Conservation (phyloP, 805 yeast species). For the Starmera dryadoides region DNA sequence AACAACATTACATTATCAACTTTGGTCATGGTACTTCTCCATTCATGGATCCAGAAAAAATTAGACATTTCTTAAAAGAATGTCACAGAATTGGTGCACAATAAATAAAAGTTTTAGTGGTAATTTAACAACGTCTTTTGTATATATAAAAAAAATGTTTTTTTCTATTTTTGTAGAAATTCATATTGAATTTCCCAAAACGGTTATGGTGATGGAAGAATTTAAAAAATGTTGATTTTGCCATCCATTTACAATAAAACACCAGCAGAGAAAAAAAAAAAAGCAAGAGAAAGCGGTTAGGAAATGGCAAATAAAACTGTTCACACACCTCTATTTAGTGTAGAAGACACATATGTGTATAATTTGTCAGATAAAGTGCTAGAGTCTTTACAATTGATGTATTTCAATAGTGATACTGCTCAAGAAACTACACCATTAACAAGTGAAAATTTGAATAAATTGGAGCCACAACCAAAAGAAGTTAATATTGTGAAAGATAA, state of each 20-base stretch:
- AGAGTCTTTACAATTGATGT: constrained; percentile 41
- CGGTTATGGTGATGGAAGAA: no score
- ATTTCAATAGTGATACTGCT: constrained; percentile 45
- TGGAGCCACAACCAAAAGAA: constrained; percentile 2
- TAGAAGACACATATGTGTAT: constrained; percentile 42
- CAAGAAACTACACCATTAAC: constrained; percentile 23
- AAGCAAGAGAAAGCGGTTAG: no score
- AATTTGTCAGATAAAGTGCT: constrained; percentile 33
- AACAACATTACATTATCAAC: constrained; percentile 84
- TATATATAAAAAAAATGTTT: no score
- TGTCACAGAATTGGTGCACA: constrained; percentile 71
- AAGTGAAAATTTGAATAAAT: constrained; percentile 11
- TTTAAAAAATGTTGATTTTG: no score
- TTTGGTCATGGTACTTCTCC: constrained; percentile 99
- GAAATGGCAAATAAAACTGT: no score
- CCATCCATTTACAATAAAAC: no score
- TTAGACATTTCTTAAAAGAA: constrained; percentile 78
- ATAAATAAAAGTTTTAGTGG: constrained; percentile 16
- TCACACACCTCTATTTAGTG: no score
- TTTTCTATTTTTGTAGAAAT: no score
- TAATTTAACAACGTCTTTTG: no score
- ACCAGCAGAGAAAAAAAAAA: no score
- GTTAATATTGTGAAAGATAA: constrained; percentile 15
- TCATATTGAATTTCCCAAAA: no score
- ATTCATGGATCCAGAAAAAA: constrained; percentile 88